These are phyloP conservation scores for Claviceps monticola DNA, from an alignment of 2,329 filamentous ascomycete species.

Conservation along the genomic window DNA sequence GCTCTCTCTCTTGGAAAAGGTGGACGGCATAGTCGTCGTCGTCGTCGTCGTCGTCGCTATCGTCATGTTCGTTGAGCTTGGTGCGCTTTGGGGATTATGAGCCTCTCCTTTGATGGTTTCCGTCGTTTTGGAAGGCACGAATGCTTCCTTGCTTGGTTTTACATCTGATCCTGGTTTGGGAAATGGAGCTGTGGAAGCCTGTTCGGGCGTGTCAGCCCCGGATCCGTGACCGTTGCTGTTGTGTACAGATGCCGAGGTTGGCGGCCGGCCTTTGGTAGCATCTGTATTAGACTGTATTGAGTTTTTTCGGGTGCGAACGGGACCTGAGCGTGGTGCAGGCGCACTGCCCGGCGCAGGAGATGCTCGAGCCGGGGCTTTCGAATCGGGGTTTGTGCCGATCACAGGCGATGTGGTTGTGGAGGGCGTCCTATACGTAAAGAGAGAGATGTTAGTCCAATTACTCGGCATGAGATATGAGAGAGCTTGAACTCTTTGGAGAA, in stretches of 20 bases:
- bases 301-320: slow-evolving; percentile 62
- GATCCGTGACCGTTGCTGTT: slow-evolving; percentile 40
- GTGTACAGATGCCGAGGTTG: slow-evolving; percentile 25
- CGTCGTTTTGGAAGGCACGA: slow-evolving; percentile 15
- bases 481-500: not conserved
- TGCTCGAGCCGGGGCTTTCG: slow-evolving; percentile 31
- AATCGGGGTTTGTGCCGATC: slow-evolving; percentile 53
- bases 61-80: slow-evolving; percentile 11
- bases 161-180: slow-evolving; percentile 25
- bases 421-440: slow-evolving; percentile 31
- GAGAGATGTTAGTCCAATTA: not conserved
- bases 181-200: slow-evolving; percentile 15
- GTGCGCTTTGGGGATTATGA: slow-evolving; percentile 15
- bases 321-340: slow-evolving; percentile 46
- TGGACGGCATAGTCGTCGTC: slow-evolving; percentile 9
- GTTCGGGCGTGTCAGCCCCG: slow-evolving; percentile 24
- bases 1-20: slow-evolving; percentile 28
- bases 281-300: slow-evolving; percentile 50
- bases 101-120: slow-evolving; percentile 21
- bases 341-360: slow-evolving; percentile 46
- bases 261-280: slow-evolving; percentile 23
- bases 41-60: slow-evolving; percentile 10
- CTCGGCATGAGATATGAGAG: not conserved
- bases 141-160: slow-evolving; percentile 37
- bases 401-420: slow-evolving; percentile 65